Base-by-base conservation (phyloP, 768 basidiomycete species). In the Termitomyces sp. region DNA sequence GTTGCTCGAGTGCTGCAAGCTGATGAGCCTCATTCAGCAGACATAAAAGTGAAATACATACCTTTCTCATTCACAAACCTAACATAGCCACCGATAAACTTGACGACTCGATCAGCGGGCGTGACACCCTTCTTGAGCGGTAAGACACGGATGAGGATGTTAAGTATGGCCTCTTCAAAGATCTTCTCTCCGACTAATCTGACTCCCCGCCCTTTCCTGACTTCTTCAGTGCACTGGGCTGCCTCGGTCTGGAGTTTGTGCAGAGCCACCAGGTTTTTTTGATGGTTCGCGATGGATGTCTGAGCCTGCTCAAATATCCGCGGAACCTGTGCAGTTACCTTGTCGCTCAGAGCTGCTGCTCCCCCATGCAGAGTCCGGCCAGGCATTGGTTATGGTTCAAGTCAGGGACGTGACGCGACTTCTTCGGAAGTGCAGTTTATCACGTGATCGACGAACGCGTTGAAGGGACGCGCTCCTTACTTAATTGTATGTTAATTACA, bases 261-360 rank as follows among this genome's bases (percentile, higher is more conserved):
- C 3, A 97, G 81, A 0, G 86, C 84, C 44, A 93, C 87, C 53
- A 87, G 76, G 73, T 97, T 96, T 78, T 97, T 97, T 61, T 88
- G 86, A 71, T 98, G 95, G 69, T 92, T 94, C 9, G 90, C 85
- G 15, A 78, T 71, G 0, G 88, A 84, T 7, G 69, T 74, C 69
- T 95, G 92, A 0, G 79, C 89, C 72, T 96, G 90, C 31, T 89
- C 84, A 61, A 95, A 91, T 46, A 94, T 90, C 36, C 80, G 83
- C 20, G 83, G 81, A 20, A 91, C 33, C 9, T 47, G 41, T 7
- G 54, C n/a, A 47, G 33, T 44, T 8, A 66, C 46, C 20, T 55
- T 58, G 9, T 59, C 61, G 12, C 36, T 41, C 20, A 67, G 30
- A 41, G 61, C 51, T 3, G 34, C 59, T 33, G 59, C 57, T 13